phyloP scores from a whole-genome alignment of 2,329 filamentous ascomycete genomes.

The Lecanicillium sp. region DNA sequence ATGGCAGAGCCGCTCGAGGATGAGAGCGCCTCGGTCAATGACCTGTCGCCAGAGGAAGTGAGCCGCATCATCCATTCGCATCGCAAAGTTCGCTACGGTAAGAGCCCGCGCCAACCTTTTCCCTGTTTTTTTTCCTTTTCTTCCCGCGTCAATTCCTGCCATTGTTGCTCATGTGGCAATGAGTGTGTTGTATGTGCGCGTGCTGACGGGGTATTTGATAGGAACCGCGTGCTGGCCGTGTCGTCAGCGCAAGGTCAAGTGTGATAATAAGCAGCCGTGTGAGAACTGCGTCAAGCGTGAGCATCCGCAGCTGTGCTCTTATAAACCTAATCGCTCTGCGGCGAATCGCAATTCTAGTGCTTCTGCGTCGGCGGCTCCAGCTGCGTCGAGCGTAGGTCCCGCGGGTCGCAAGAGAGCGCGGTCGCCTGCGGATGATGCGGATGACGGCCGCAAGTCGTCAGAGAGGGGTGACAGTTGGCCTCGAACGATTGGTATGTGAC shows the following conservation, averaged over 20 bases:
- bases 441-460: conserved; percentile 22
- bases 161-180: background rate
- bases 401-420: conserved; percentile 23
- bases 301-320: conserved; percentile 56
- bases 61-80: conserved; percentile 62
- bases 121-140: no score
- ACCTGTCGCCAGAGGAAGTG: conserved; percentile 56
- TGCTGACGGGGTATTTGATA: conserved; percentile 16
- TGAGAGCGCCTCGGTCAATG: conserved; percentile 39
- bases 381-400: background rate
- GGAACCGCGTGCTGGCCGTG: conserved; percentile 60
- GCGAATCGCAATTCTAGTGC: conserved; percentile 27
- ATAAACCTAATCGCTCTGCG: conserved; percentile 50
- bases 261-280: conserved; percentile 60
- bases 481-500: conserved; percentile 28
- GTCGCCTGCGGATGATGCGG: conserved; percentile 23
- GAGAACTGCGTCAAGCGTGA: conserved; percentile 61
- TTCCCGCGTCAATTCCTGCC: background rate
- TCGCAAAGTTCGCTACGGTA: conserved; percentile 61
- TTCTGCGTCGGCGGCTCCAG: conserved; percentile 20
- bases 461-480: conserved; percentile 35
- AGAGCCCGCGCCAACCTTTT: conserved; percentile 19
- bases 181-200: conserved; percentile 2
- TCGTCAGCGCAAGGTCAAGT: conserved; percentile 60
- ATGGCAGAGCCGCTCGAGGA: conserved; percentile 39